Conservation (phyloP, 106 monocot genomes). For the Dendrobium nobile region DNA sequence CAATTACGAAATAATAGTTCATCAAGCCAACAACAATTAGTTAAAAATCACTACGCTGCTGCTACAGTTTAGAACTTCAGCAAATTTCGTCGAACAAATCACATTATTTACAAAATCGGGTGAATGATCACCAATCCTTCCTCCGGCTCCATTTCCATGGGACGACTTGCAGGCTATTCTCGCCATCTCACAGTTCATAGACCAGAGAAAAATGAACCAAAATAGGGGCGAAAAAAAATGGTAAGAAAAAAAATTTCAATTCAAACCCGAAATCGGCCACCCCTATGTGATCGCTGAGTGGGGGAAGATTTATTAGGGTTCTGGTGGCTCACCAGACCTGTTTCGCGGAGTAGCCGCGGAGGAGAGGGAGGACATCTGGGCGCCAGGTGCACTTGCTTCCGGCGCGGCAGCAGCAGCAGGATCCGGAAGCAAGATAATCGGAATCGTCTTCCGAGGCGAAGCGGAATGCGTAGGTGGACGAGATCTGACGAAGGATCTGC, state of each 20-base stretch:
- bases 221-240: background rate
- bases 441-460: background rate
- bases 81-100: background rate
- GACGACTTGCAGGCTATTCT: constrained; percentile 3
- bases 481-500: constrained; percentile 29
- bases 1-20: too few relatives aligned
- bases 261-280: background rate
- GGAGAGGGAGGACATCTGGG: constrained; percentile 5
- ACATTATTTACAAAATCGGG: background rate
- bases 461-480: background rate
- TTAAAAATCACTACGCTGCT: background rate
- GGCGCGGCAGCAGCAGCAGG: constrained; percentile 7
- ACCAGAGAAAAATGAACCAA: background rate
- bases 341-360: background rate
- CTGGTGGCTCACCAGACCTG: background rate
- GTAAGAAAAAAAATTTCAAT: background rate
- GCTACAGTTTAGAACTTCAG: background rate
- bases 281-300: background rate
- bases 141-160: background rate
- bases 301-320: background rate
- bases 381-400: background rate
- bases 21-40: too few relatives aligned
- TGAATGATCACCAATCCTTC: background rate
- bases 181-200: background rate
- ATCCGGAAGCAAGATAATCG: background rate